Base-by-base conservation (phyloP, 2,329 filamentous ascomycete genomes). In the Cercospora citrullina region DNA sequence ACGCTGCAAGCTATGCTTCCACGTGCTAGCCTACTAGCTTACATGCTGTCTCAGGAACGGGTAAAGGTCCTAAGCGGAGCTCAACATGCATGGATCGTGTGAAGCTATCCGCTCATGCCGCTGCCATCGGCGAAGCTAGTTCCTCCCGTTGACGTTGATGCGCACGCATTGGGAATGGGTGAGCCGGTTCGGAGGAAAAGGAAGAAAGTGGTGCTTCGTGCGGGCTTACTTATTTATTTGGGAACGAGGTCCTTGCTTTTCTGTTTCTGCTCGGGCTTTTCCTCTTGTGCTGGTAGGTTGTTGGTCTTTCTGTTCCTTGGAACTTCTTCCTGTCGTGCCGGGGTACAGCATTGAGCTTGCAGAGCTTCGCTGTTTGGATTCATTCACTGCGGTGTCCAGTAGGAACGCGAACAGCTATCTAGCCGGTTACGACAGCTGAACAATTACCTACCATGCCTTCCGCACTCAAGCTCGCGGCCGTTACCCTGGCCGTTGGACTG, bases 401-500 rank as follows among this genome's bases (percentile, higher is more conserved):
- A 23, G 18, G 18, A 23, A 48, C 42, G 36, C 42, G 18, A 48
- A 48, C 14, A 48, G 42, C 42, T 23, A 23, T 12, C 42, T 48
- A 48, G 42, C 42, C 21, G 42, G 8, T 48, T 48, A 21, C n/a
- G n/a, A 23, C 12, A 48, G 18, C 18, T 16, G 45, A 51, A 51
- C 45, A 51, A 21, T 18, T 18, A 48, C 7, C 42, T 18, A 65
- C 39, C 36, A 59, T 65, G 63, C 53, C 53, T n/a, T 65, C 55
- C 14, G 12, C 51, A 26, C 10, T 55, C 39, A 66, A 36, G 64
- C 30, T 61, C 64, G 64, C 58, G 51, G 57, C 58, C 33, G 45
- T 60, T 30, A 28, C 48, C 18, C 23, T 67, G 55, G 61, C 62
- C 55, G 21, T 59, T 39, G 64, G 64, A 39, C 61, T 67, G 16